Evolutionary conservation across 345 rosid species (phyloP), one percentile per base, ranked within the genome.

Genomic region (Kandelia obovata): DNA sequence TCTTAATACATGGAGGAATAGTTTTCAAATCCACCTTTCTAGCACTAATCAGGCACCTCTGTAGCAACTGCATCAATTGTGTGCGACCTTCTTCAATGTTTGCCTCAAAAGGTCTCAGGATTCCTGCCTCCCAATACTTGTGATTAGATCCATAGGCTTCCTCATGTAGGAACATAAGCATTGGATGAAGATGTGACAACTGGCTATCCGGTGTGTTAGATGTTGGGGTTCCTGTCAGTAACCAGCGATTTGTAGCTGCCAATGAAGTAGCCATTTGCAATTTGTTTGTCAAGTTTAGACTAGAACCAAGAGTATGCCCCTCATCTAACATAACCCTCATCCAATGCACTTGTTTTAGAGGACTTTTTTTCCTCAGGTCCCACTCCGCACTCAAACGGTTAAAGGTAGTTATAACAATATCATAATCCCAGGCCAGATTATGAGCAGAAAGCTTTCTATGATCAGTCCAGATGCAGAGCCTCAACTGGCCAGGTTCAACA

Each of bases 271-370:
- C 96, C 99, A 95, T 87, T 75, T 95, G 97, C 77, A 95, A 82
- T 74, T 92, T 95, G 76, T 92, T 95, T 63, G 99, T 92, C 91
- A 92, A 78, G 82, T 71, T 86, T 68, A 95, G 83, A 81, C 97
- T 92, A 66, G 96, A 89, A 66, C 99, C 99, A 72, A 95, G 96
- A 71, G 97, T 95, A 82, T 95, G 97, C 68, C 99, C 99, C 80
- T 95, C 99, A 75, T 95, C 99, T 81, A 95, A 71, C 62, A 95
- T 86, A 78, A 92, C 75, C 82, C 97, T 87, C 65, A 87, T 92
- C 97, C 97, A 95, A 84, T 95, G 99, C 63, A 95, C 96, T 77
- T 92, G 90, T 87, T 81, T 83, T 85, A 95, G 76, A 65, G 90
- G 92, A 77, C 99, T 95, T 75, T 78, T 84, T 81, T 90, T 90